Evolutionary conservation across 352 stramenopile species (phyloP).

Genomic region (Pythium biforme): DNA sequence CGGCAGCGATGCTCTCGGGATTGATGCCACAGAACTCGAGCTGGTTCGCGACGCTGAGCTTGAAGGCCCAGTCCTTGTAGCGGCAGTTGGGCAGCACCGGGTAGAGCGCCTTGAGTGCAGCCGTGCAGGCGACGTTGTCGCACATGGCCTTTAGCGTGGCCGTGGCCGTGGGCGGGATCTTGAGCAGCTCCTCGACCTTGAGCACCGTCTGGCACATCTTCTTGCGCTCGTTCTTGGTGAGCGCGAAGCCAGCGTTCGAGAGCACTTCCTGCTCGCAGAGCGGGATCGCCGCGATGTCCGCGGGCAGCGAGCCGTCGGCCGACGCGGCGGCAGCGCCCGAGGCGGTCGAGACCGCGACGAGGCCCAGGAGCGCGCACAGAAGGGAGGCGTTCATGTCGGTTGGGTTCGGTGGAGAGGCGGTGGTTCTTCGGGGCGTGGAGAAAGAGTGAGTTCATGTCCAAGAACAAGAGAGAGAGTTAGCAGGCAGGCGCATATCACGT

Average conservation of each 20-base stretch:
- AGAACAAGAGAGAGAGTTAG: too few relatives aligned
- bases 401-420: too few relatives aligned
- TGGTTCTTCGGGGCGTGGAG: too few relatives aligned
- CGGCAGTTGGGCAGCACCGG: constrained; percentile 55
- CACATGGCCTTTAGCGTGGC: constrained; percentile 40
- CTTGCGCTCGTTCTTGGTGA: constrained; percentile 56
- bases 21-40: constrained; percentile 52
- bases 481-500: too few relatives aligned
- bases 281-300: constrained; percentile 29
- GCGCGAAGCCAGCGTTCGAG: constrained; percentile 31
- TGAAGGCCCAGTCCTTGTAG: constrained; percentile 51
- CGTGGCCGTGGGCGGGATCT: constrained; percentile 25
- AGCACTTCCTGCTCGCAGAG: constrained; percentile 47
- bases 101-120: constrained; percentile 62
- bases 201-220: constrained; percentile 47
- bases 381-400: constrained; percentile 13
- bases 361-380: constrained; percentile 3
- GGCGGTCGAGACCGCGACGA: constrained; percentile 3
- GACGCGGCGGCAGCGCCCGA: constrained; percentile 21
- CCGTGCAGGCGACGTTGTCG: constrained; percentile 34
- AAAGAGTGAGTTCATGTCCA: too few relatives aligned
- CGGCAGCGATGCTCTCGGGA: constrained; percentile 19
- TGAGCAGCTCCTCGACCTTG: constrained; percentile 51
- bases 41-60: constrained; percentile 37
- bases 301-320: background rate